These are phyloP conservation scores for Xylariaceae sp. DNA, from an alignment of 2,329 filamentous ascomycete genomes.

Conservation along the genomic window DNA sequence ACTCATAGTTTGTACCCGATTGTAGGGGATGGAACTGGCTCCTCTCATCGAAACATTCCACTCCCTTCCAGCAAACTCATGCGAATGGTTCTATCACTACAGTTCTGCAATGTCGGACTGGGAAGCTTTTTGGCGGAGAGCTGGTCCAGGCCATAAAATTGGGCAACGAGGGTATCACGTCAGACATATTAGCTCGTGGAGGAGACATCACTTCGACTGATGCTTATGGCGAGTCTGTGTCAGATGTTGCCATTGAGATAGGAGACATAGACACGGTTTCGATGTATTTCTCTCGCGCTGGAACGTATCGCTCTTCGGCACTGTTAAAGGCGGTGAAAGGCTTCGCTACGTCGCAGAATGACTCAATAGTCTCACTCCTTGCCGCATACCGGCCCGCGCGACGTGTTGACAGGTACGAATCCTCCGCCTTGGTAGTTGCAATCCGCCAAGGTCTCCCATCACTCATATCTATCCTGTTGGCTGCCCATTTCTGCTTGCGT, in stretches of 20 bases:
- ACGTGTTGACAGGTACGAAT: conserved; percentile 4
- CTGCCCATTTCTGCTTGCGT: background rate
- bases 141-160: conserved; percentile 1
- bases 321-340: conserved; percentile 1
- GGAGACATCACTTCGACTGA: background rate
- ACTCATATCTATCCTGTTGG: background rate
- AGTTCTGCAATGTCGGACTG: background rate
- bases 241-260: conserved; percentile 1
- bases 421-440: background rate
- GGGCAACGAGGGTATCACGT: background rate
- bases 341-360: background rate
- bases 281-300: conserved; percentile 3
- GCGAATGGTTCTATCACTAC: conserved; percentile 2
- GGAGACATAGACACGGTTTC: background rate
- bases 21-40: conserved; percentile 1
- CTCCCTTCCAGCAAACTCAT: conserved; percentile 5
- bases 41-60: background rate
- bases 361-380: conserved; percentile 3
- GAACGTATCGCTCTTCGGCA: conserved; percentile 5
- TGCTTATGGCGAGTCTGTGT: background rate
- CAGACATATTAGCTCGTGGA: background rate
- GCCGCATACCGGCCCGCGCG: too few relatives aligned
- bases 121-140: conserved; percentile 1
- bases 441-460: background rate
- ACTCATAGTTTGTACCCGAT: background rate